Base-by-base conservation (phyloP, 768 basidiomycete genomes). In the Cantharellus anzutake region DNA sequence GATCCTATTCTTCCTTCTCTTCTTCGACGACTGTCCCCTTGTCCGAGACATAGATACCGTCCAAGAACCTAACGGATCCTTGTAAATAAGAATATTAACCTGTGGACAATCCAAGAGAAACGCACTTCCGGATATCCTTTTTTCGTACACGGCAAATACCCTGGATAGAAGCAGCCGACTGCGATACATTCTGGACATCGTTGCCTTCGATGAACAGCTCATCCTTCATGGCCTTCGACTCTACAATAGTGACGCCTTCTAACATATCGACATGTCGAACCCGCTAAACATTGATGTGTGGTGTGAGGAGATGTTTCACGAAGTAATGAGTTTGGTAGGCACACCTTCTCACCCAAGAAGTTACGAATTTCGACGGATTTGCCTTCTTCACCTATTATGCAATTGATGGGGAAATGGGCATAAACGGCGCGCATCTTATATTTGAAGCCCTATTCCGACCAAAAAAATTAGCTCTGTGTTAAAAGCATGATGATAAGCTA, bases 401-500 rank as follows among this genome's bases (percentile, higher is more conserved):
- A 84, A 78, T 99, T 99, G 79, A 99, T 96, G 62, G 96, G 96
- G 78, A 99, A 99, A 78, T 99, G 96, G 67, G 96, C 96, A 70
- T 98, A 99, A 58, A 99, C 96, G 37, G 91, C 80, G 66, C 93
- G 89, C 94, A 99, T 97, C 84, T 98, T 99, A 81, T 99, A 99
- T 67, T 83, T 82, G 83, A 98, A 99, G 63, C 96, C 96, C 93
- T 93, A 65, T 20, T 55, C 35, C 51, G 50, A 11, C 53, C 50
- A 11, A 42, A 59, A 20, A 53, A 58, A 42, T 39, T 1, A 3
- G 53, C 5, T 11, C 7, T 29, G 5, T 40, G 4, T 34, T 48
- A 38, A 2, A 11, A 50, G 48, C 35, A 57, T 51, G 4, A 51
- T n/a, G 35, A 2, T 2, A 11, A n/a, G 67, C 73, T 61, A 62